These are phyloP conservation scores for Skeletonema marinoi DNA, from an alignment of 108 stramenopile genomes.

Conservation along the genomic window DNA sequence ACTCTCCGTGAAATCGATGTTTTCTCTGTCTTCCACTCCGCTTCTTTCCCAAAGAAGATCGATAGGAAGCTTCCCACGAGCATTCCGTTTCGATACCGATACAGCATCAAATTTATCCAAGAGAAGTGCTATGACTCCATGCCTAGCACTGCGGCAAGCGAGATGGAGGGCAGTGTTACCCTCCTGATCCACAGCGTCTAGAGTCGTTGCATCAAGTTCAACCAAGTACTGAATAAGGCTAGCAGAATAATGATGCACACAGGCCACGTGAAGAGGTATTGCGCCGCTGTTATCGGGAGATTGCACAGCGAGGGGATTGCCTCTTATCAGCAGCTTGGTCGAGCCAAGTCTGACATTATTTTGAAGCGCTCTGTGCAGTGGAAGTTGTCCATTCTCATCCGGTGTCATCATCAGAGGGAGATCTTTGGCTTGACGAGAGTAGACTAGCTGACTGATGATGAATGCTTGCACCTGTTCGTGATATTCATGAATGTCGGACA, in stretches of 20 bases:
- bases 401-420: no score
- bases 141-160: constrained; percentile 1
- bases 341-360: no score
- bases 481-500: no score
- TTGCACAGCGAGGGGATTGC: not conserved
- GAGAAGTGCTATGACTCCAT: not conserved
- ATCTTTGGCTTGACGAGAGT: no score
- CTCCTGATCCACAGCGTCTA: no score
- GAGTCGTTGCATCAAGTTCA: no score
- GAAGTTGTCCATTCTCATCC: no score
- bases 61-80: not conserved
- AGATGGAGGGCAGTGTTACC: not conserved
- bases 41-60: not conserved
- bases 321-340: no score
- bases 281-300: not conserved
- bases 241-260: not conserved
- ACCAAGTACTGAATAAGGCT: no score
- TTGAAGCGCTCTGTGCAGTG: no score
- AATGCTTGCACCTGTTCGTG: no score
- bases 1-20: not conserved
- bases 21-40: not conserved
- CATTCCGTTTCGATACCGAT: not conserved
- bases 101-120: not conserved
- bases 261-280: not conserved
- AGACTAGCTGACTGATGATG: no score